phyloP scores from a whole-genome alignment of 371 early-diverging fungal genomes.

The Lichtheimia corymbifera region DNA sequence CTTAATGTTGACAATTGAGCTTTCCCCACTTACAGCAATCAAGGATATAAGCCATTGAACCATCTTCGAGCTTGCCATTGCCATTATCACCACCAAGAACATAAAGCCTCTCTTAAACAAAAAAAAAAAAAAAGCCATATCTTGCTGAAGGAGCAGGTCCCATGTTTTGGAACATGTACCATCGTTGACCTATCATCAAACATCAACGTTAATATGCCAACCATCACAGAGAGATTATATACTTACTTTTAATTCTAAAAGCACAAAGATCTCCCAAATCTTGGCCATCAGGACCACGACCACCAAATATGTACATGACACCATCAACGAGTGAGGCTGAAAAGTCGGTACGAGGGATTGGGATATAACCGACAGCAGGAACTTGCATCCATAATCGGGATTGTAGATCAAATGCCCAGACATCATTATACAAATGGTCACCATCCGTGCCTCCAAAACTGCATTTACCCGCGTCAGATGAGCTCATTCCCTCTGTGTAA shows the following conservation, averaged over 20 bases:
- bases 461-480: conserved; percentile 2
- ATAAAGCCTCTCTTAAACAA: conserved; percentile 63
- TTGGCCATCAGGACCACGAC: conserved; percentile 60
- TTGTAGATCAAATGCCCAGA: conserved; percentile 71
- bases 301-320: conserved; percentile 77
- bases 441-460: conserved; percentile 80
- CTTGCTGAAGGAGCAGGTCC: conserved; percentile 69
- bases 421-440: conserved; percentile 67
- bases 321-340: conserved; percentile 69
- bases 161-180: conserved; percentile 78
- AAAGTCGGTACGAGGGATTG: conserved; percentile 66
- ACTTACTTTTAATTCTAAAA: conserved; percentile 65
- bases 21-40: conserved; percentile 56
- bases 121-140: conserved; percentile 62
- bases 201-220: background rate
- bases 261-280: conserved; percentile 72
- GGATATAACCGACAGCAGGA: conserved; percentile 63
- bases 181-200: conserved; percentile 54
- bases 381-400: conserved; percentile 61
- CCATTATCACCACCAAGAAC: conserved; percentile 68
- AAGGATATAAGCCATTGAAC: conserved; percentile 55
- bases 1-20: background rate
- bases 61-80: conserved; percentile 53
- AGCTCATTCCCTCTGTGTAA: conserved; percentile 14
- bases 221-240: background rate